phyloP scores from a whole-genome alignment of 2,329 filamentous ascomycete genomes.

The Penicillium italicum region DNA sequence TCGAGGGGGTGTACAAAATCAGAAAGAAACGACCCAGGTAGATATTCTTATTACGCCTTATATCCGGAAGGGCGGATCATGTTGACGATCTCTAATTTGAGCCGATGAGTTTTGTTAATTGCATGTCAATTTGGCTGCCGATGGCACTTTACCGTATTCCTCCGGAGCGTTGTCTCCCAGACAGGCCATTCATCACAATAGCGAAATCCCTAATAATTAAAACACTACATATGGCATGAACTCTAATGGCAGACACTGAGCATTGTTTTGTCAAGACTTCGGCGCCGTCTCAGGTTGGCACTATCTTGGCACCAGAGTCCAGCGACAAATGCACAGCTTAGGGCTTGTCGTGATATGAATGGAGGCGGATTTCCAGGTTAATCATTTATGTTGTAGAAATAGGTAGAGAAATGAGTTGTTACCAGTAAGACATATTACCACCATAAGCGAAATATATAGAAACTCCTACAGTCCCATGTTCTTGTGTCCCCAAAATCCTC shows the following conservation, averaged over 20 bases:
- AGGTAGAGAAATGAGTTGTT: neutral
- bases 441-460: too few relatives aligned
- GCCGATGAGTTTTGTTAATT: constrained; percentile 1
- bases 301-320: constrained; percentile 23
- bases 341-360: constrained; percentile 12
- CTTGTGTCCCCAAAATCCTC: too few relatives aligned
- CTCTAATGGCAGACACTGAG: neutral
- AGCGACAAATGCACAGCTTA: constrained; percentile 7
- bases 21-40: neutral
- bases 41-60: neutral
- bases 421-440: neutral
- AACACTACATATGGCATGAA: neutral
- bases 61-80: neutral
- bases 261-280: constrained; percentile 7
- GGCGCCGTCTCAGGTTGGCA: constrained; percentile 20
- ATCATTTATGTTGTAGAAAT: neutral
- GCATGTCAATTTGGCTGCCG: neutral
- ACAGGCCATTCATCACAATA: neutral
- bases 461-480: neutral
- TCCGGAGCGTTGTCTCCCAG: neutral
- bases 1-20: neutral
- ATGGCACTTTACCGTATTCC: neutral
- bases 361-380: neutral
- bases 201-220: neutral
- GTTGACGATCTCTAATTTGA: neutral